These are phyloP conservation scores for Cruciata laevipes DNA, from an alignment of 257 asterid genomes.

Conservation along the genomic window DNA sequence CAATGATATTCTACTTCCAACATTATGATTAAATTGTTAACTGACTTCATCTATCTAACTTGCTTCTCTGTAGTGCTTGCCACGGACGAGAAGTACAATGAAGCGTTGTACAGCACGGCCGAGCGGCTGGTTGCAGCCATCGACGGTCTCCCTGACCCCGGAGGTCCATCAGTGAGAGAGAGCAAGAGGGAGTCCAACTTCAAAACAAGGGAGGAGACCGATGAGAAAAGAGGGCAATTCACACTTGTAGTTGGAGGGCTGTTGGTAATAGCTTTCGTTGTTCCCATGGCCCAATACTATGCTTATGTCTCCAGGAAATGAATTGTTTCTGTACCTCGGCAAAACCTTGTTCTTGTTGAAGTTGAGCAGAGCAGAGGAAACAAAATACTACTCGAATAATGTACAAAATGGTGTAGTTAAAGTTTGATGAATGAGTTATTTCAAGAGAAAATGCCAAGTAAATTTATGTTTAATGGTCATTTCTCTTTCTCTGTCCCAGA, in stretches of 20 bases:
- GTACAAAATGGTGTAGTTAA: slow-evolving; percentile 29
- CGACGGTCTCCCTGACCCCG: slow-evolving; percentile 96
- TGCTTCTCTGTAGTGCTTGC: slow-evolving; percentile 59
- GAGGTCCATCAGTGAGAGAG: slow-evolving; percentile 74
- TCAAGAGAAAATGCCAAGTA: slow-evolving; percentile 2
- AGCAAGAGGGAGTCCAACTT: slow-evolving; percentile 89
- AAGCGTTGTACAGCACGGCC: slow-evolving; percentile 70
- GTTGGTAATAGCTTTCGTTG: slow-evolving; percentile 96
- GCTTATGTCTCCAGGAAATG: slow-evolving; percentile 92
- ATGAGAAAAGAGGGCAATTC: slow-evolving; percentile 92
- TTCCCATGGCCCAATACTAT: slow-evolving; percentile 97
- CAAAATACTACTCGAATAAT: slow-evolving; percentile 6
- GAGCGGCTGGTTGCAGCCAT: slow-evolving; percentile 78
- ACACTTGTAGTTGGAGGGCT: slow-evolving; percentile 95
- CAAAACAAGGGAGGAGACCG: slow-evolving; percentile 87
- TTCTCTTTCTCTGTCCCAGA: neutral
- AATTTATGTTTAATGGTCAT: neutral
- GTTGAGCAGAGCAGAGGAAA: slow-evolving; percentile 13
- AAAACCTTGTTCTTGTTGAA: neutral
- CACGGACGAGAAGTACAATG: slow-evolving; percentile 91
- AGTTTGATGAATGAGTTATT: neutral
- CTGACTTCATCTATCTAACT: neutral
- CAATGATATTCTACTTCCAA: neutral
- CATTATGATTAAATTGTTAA: neutral
- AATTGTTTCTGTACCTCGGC: slow-evolving; percentile 12